phyloP scores from a whole-genome alignment of 164 flowering plant genomes.

The Echeveria elegans region DNA sequence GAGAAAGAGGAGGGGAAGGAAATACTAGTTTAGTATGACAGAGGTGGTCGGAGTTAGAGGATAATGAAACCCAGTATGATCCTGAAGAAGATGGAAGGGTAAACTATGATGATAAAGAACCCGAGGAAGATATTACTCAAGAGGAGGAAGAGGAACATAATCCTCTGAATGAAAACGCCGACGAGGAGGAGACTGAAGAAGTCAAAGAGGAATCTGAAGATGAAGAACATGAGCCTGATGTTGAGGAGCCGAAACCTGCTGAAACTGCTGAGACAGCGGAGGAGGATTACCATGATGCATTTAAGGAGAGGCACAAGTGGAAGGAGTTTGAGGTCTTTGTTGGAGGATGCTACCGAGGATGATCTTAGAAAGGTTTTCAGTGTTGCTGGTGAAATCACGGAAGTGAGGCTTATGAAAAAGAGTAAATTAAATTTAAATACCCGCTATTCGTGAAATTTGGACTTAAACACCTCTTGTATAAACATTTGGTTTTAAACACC shows the following conservation, averaged over 20 bases:
- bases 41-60: constrained; percentile 1
- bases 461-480: no score
- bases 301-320: constrained; percentile 80
- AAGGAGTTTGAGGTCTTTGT: constrained; percentile 96
- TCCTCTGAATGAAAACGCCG: constrained; percentile 9
- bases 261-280: constrained; percentile 28
- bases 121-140: constrained; percentile 7
- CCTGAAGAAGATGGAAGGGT: constrained; percentile 1
- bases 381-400: constrained; percentile 69
- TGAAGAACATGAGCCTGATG: constrained; percentile 11
- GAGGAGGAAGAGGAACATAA: constrained; percentile 9
- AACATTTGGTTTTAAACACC: no score
- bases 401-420: constrained; percentile 93
- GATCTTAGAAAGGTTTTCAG: constrained; percentile 76
- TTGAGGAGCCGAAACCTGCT: constrained; percentile 21
- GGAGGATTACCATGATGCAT: constrained; percentile 75
- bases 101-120: constrained; percentile 3
- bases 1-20: constrained; percentile 5
- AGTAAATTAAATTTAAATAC: no score
- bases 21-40: constrained; percentile 1
- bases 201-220: no score
- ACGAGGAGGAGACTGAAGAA: constrained; percentile 22
- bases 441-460: no score
- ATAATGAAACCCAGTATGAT: constrained; percentile 4
- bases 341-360: constrained; percentile 83